These are phyloP conservation scores for Wallacemonas rigidus DNA, from an alignment of 208 protist species.

Conservation along the genomic window DNA sequence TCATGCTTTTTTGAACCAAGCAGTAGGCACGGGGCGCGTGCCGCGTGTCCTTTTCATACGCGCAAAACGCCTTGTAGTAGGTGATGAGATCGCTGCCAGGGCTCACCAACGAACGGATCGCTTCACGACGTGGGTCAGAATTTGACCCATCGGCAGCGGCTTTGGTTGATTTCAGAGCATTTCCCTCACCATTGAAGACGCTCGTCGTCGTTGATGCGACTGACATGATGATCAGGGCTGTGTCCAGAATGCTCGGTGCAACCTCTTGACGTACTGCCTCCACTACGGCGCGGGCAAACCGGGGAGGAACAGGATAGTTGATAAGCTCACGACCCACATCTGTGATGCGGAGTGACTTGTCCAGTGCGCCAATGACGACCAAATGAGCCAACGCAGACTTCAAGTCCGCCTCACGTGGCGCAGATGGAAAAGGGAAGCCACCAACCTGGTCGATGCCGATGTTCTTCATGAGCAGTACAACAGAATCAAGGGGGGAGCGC, in stretches of 20 bases:
- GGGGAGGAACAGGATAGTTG: constrained; percentile 80
- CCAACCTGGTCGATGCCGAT: constrained; percentile 87
- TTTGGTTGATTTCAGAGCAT: constrained; percentile 68
- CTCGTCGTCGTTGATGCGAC: constrained; percentile 76
- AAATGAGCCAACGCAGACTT: constrained; percentile 77
- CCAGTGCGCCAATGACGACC: constrained; percentile 71
- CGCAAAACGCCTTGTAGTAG: constrained; percentile 71
- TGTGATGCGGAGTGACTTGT: constrained; percentile 64
- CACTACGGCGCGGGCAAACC: constrained; percentile 76
- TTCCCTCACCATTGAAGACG: constrained; percentile 86
- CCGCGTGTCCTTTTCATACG: constrained; percentile 45
- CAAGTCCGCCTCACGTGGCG: constrained; percentile 69
- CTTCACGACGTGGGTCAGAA: constrained; percentile 40
- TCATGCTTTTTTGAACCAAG: constrained; percentile 87
- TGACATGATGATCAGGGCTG: constrained; percentile 63
- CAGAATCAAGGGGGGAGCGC: constrained; percentile 88
- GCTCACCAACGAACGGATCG: constrained; percentile 63
- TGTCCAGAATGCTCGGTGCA: constrained; percentile 31
- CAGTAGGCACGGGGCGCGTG: constrained; percentile 62
- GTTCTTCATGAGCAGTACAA: constrained; percentile 92
- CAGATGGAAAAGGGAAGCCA: constrained; percentile 88
- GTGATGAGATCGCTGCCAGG: constrained; percentile 89
- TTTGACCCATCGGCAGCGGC: constrained; percentile 29
- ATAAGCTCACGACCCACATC: constrained; percentile 64
- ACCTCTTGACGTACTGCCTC: constrained; percentile 48